These are phyloP conservation scores for Nitzschia inconspicua DNA, from an alignment of 108 stramenopile genomes.

Conservation along the genomic window DNA sequence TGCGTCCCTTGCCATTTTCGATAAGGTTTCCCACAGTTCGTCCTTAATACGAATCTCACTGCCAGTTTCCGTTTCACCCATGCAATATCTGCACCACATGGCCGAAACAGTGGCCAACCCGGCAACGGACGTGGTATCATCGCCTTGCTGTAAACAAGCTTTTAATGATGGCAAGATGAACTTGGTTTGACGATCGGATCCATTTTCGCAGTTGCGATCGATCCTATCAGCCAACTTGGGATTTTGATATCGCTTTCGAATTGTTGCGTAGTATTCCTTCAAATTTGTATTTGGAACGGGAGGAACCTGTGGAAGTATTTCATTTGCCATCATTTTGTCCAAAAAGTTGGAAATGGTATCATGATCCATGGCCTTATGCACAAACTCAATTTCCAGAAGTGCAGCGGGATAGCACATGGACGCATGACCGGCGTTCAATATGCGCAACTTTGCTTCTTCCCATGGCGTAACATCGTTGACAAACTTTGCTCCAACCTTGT, in stretches of 20 bases:
- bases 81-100: constrained; percentile 26
- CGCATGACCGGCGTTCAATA: constrained; percentile 53
- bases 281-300: constrained; percentile 53
- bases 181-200: constrained; percentile 27
- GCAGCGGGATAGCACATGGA: constrained; percentile 35
- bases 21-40: constrained; percentile 17
- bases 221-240: constrained; percentile 55
- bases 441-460: constrained; percentile 55
- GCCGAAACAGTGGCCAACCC: constrained; percentile 19
- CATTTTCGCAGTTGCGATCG: constrained; percentile 40
- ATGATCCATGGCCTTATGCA: constrained; percentile 17
- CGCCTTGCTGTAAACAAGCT: constrained; percentile 3
- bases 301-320: constrained; percentile 39
- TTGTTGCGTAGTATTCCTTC: constrained; percentile 32
- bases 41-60: constrained; percentile 5
- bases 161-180: constrained; percentile 10
- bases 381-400: constrained; percentile 26
- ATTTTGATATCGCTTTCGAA: constrained; percentile 49
- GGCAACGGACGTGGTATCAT: neutral
- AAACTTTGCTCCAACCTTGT: constrained; percentile 32
- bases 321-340: constrained; percentile 6
- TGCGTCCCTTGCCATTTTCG: constrained; percentile 1
- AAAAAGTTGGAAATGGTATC: constrained; percentile 4
- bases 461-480: constrained; percentile 46
- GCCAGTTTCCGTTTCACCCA: constrained; percentile 15